A percentile compares a stretch with the other conserved stretches of the same genome.
These are phyloP conservation scores for Dactylellina parvicollis DNA, from an alignment of 2,329 filamentous ascomycete genomes.

Conservation along the genomic window DNA sequence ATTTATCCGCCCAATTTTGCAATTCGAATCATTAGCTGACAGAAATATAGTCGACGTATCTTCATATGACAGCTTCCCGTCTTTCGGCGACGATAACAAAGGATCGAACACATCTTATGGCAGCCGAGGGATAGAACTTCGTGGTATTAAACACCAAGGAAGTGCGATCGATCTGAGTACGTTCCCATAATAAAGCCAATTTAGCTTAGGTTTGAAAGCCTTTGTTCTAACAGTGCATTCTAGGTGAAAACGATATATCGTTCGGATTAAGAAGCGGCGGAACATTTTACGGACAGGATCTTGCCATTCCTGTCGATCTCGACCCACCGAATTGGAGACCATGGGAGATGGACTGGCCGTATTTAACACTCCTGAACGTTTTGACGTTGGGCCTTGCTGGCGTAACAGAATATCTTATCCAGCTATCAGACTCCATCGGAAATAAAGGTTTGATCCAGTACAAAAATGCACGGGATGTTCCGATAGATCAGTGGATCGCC, in stretches of 20 bases:
- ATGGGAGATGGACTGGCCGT: constrained; percentile 72
- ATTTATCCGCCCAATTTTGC: not conserved
- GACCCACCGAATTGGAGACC: constrained; percentile 71
- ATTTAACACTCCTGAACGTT: constrained; percentile 67
- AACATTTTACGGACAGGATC: constrained; percentile 49
- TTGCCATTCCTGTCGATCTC: constrained; percentile 40
- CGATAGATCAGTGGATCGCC: constrained; percentile 68
- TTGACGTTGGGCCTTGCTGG: constrained; percentile 68
- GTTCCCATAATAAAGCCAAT: not conserved
- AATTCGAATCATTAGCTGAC: not conserved
- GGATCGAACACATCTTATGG: constrained; percentile 40
- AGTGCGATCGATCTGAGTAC: constrained; percentile 48
- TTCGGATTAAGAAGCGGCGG: constrained; percentile 40
- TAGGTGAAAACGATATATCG: constrained; percentile 37
- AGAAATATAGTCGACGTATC: constrained; percentile 32
- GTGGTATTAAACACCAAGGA: constrained; percentile 43
- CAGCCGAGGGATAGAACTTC: constrained; percentile 43
- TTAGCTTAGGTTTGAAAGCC: not conserved
- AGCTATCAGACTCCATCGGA: constrained; percentile 61
- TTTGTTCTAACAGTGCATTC: not conserved
- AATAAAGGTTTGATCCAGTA: constrained; percentile 66
- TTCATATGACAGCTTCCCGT: constrained; percentile 51
- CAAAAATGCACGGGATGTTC: constrained; percentile 65
- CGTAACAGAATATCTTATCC: constrained; percentile 68
- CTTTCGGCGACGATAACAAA: constrained; percentile 43